Percentiles rank a stretch among this genome's conserved stretches.
These are phyloP conservation scores for Lasiodiplodia citricola DNA, from an alignment of 2,329 filamentous ascomycete species.

Conservation along the genomic window DNA sequence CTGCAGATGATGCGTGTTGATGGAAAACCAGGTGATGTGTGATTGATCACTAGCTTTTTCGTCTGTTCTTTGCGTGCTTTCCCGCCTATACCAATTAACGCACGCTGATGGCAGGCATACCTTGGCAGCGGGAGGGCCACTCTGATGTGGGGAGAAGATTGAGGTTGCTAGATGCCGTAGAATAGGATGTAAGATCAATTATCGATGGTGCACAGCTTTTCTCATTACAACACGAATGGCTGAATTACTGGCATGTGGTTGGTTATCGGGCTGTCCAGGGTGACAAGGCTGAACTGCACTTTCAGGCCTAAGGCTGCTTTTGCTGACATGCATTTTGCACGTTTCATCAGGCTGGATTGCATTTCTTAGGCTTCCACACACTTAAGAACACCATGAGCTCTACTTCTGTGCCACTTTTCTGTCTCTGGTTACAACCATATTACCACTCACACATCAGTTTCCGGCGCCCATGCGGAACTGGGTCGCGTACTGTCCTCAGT, in stretches of 20 bases:
- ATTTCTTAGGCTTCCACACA: neutral
- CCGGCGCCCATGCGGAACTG: neutral
- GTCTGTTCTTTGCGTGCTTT: too few species aligned
- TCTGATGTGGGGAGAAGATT: neutral
- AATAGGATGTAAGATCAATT: neutral
- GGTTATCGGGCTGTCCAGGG: neutral
- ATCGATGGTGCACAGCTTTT: neutral
- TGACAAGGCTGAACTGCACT: slow-evolving; percentile 2
- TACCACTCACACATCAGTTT: neutral
- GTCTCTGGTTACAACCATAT: neutral
- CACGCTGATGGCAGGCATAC: neutral
- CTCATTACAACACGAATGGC: neutral
- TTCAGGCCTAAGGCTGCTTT: neutral
- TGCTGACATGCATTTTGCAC: neutral
- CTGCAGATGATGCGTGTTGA: too few species aligned
- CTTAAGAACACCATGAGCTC: neutral
- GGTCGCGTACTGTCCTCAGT: neutral
- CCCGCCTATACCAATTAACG: neutral
- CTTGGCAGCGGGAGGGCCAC: neutral
- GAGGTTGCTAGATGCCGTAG: neutral
- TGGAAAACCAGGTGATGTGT: too few species aligned
- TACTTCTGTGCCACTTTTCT: neutral
- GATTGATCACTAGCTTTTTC: too few species aligned
- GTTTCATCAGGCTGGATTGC: neutral
- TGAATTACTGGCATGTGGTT: neutral